Evolutionary conservation across 2,329 filamentous ascomycete species (phyloP).

Genomic region (Eurotiales sp.): DNA sequence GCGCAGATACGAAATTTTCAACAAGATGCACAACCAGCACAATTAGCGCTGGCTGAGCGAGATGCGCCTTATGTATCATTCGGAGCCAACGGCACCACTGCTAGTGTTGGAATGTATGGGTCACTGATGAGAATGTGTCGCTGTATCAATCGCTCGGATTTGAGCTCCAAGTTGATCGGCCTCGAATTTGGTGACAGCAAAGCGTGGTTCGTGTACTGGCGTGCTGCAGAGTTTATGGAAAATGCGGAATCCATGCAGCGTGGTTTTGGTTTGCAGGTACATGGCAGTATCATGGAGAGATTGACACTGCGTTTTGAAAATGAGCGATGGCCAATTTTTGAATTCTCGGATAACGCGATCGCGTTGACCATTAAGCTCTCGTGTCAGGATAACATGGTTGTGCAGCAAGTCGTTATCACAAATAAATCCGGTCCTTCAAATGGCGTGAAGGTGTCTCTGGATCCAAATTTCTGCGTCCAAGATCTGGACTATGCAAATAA

Average conservation of each 20-base stretch:
- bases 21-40: too few species aligned
- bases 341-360: too few species aligned
- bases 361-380: constrained; percentile 8
- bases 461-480: not conserved
- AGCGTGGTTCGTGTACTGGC: constrained; percentile 1
- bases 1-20: too few species aligned
- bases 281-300: too few species aligned
- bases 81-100: constrained; percentile 7
- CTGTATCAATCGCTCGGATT: constrained; percentile 6
- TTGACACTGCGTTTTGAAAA: not conserved
- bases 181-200: constrained; percentile 8
- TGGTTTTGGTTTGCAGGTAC: too few species aligned
- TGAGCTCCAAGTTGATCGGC: constrained; percentile 14
- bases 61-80: constrained; percentile 15
- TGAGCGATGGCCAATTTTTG: not conserved
- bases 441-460: constrained; percentile 6
- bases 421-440: not conserved
- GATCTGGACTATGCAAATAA: not conserved
- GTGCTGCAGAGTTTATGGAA: constrained; percentile 1
- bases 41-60: too few species aligned
- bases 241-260: not conserved
- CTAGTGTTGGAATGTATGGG: constrained; percentile 8
- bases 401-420: not conserved
- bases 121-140: constrained; percentile 11
- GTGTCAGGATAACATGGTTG: constrained; percentile 10